Evolutionary conservation across 768 basidiomycete genomes (phyloP).

Genomic region (Phaeotremella fagi): DNA sequence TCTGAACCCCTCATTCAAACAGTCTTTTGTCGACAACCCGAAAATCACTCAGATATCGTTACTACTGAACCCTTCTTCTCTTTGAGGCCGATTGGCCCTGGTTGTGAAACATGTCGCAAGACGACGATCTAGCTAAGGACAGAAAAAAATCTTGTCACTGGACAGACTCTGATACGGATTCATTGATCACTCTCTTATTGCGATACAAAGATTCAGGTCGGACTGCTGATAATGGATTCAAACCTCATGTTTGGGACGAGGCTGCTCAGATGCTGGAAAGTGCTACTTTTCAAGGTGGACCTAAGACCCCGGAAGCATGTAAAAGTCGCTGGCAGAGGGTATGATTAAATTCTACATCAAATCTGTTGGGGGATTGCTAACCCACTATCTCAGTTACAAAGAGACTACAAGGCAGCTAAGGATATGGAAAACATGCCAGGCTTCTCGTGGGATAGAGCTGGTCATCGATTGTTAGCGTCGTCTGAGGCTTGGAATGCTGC

Average conservation of each 20-base stretch:
- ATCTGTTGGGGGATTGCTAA: neutral
- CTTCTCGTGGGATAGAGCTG: slow-evolving; percentile 22
- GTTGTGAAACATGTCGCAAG: too few relatives aligned
- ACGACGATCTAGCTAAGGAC: slow-evolving; percentile 20
- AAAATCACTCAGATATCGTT: too few relatives aligned
- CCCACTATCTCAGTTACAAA: slow-evolving; percentile 16
- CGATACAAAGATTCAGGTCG: slow-evolving; percentile 28
- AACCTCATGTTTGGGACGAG: slow-evolving; percentile 34
- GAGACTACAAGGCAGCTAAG: slow-evolving; percentile 32
- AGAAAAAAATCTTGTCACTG: slow-evolving; percentile 36
- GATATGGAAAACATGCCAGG: slow-evolving; percentile 35
- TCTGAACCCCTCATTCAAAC: too few relatives aligned
- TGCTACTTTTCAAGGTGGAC: slow-evolving; percentile 24
- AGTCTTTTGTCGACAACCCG: too few relatives aligned
- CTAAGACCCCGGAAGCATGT: slow-evolving; percentile 41
- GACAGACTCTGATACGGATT: slow-evolving; percentile 31
- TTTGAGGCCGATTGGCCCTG: too few relatives aligned
- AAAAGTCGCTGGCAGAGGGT: slow-evolving; percentile 40
- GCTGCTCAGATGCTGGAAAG: slow-evolving; percentile 16
- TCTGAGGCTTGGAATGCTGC: slow-evolving; percentile 29
- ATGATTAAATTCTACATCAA: neutral
- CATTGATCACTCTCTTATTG: slow-evolving; percentile 23
- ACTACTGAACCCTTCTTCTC: too few relatives aligned
- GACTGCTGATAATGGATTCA: slow-evolving; percentile 38
- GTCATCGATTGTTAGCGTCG: slow-evolving; percentile 13